These are phyloP conservation scores for Globisporangium acanthophoron DNA, from an alignment of 352 stramenopile species.

Conservation along the genomic window DNA sequence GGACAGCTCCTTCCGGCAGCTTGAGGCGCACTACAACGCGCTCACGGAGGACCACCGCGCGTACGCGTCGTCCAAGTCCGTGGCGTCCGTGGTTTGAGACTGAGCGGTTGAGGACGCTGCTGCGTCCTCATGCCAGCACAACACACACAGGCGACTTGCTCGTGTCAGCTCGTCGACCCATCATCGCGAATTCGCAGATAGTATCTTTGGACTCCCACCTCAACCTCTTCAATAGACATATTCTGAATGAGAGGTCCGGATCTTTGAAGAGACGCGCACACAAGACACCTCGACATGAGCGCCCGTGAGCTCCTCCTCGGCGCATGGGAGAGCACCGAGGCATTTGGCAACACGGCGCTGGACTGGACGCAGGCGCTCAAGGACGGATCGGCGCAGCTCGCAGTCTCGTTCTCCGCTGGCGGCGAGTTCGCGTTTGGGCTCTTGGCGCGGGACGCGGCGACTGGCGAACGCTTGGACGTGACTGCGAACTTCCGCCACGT, in stretches of 20 bases:
- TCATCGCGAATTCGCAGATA: too few relatives aligned
- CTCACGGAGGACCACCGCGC: slow-evolving; percentile 59
- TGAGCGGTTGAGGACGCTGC: too few relatives aligned
- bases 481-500: slow-evolving; percentile 51
- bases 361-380: slow-evolving; percentile 76
- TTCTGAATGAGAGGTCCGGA: too few relatives aligned
- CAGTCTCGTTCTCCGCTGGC: slow-evolving; percentile 33
- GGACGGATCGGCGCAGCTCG: slow-evolving; percentile 29
- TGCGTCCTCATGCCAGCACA: too few relatives aligned
- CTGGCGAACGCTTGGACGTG: slow-evolving; percentile 32
- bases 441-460: slow-evolving; percentile 9
- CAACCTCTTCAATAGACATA: too few relatives aligned
- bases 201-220: too few relatives aligned
- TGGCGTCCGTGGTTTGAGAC: slow-evolving; percentile 13
- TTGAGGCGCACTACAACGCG: slow-evolving; percentile 70
- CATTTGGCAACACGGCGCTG: slow-evolving; percentile 70
- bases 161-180: too few relatives aligned
- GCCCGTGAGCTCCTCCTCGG: slow-evolving; percentile 13
- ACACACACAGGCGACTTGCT: too few relatives aligned
- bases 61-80: slow-evolving; percentile 36
- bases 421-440: slow-evolving; percentile 36
- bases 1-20: slow-evolving; percentile 50
- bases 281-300: too few relatives aligned
- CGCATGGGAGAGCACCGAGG: slow-evolving; percentile 59
- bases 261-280: too few relatives aligned